A percentile compares a stretch with the other conserved stretches of the same genome.
These are phyloP conservation scores for Elaeis guineensis DNA, from an alignment of 176 grass and related monocot genomes.

Conservation along the genomic window DNA sequence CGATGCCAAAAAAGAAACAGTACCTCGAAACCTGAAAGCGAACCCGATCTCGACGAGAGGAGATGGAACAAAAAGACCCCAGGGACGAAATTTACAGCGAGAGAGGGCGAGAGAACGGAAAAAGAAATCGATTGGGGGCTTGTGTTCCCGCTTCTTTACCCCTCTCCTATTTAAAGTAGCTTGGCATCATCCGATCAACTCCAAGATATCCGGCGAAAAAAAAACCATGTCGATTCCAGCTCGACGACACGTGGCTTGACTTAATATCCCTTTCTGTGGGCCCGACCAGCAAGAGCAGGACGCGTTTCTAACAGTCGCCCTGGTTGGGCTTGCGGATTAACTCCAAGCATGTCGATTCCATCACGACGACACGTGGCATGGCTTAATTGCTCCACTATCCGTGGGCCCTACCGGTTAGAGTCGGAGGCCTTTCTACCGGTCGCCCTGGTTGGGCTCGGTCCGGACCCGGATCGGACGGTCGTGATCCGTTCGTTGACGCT, in stretches of 20 bases:
- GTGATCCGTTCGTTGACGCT: neutral
- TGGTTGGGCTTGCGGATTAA: no score
- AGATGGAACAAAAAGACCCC: conserved; percentile 9
- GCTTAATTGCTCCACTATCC: conserved; percentile 9
- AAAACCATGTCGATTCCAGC: conserved; percentile 9
- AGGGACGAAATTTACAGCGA: conserved; percentile 10
- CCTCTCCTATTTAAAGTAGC: neutral
- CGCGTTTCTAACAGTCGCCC: neutral
- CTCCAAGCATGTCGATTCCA: conserved; percentile 10
- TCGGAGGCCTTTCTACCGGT: neutral
- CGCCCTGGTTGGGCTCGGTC: no score
- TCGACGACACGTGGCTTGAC: neutral
- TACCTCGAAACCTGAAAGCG: neutral
- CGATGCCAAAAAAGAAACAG: conserved; percentile 4
- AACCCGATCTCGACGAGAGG: neutral
- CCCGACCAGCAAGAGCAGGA: neutral
- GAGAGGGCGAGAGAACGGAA: no score
- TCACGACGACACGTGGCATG: no score
- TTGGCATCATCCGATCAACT: no score
- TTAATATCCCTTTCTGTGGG: neutral
- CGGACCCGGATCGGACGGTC: conserved; percentile 14
- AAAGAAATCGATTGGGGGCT: no score
- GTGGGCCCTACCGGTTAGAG: no score
- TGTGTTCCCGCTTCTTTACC: conserved; percentile 19
- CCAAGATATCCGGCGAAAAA: neutral